Evolutionary conservation across 1,139 yeast species (phyloP), one percentile per base, ranked within the genome.

Genomic region (Yamadazyma pseudoaaseri): DNA sequence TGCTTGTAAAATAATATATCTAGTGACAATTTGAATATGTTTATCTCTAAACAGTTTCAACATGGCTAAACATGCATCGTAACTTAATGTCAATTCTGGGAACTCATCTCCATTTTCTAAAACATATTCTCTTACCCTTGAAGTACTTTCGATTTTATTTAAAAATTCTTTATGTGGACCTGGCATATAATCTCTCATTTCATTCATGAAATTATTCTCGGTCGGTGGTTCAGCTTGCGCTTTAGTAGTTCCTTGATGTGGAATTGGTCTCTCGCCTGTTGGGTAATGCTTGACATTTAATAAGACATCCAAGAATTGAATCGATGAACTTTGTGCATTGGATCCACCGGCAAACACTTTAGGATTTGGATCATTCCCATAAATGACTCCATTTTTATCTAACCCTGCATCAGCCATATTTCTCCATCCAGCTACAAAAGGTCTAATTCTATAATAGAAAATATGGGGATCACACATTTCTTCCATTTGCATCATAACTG

Each of bases 401-500:
- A 90, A 69, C 0, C 97, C 97, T 1, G 84, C 89, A 41, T 80
- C 90, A 13, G 76, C 78, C 97, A 90, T 89, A 51, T 86, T 86
- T 54, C 81, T 81, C 95, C 97, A 90, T 1, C 97, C 97, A 0
- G 97, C 96, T 39, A 90, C 65, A 51, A 76, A 90, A 0, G 97
- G 97, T 49, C 97, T 73, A 35, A 90, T 74, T 44, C 94, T 75
- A 62, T 76, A 85, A 56, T 86, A 90, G 53, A 90, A 90, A 1
- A 83, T 81, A 55, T 87, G 95, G 2, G 97, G 97, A 53, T 89
- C 96, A 56, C 97, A 87, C 85, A 84, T 84, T 46, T 89, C 96
- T 53, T 86, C 90, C 95, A 90, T 86, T 48, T 78, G 73, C 76
- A 82, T 77, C 45, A 90, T 61, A 0, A 85, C 74, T 3, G 82